Evolutionary conservation across 139 green algal species (phyloP), one percentile per base, ranked within the genome.

Genomic region (Medakamo hakoo): DNA sequence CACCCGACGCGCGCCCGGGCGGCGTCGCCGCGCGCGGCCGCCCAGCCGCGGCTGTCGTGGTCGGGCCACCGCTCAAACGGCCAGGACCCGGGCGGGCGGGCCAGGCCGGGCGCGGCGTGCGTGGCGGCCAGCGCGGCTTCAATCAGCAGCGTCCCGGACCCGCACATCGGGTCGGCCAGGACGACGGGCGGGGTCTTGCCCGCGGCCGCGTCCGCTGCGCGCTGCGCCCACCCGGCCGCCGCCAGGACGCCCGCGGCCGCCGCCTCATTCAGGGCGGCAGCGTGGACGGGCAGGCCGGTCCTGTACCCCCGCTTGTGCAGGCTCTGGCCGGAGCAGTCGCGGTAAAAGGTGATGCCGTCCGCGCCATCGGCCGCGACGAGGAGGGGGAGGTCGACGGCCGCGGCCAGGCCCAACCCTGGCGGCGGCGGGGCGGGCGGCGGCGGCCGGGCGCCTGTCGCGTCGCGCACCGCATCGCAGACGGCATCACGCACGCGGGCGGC

Each of bases 131-230:
- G 73, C 0, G 82, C 90, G 3, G 84, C 90, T 61, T 96, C 90
- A 27, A 91, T 85, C 2, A 97, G 77, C 1, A 97, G 60, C 14
- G 90, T 95, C 26, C 88, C 89, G 31, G 73, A 85, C 60, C 90
- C 90, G 64, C 88, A 95, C 90, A 95, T 95, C 27, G 88, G 88
- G 73, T 97, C 90, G 4, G 67, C 80, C 49, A 94, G 65, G 22
- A 81, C 74, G 0, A 1, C 14, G 60, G n/a, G 1, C 3, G 20
- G 30, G 4, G 25, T 57, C 62, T 62, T 30, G 63, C 68, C 4
- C 31, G 49, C 31, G 49, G 49, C 19, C 32, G 23, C 40, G 57
- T 63, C 20, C 69, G n/a, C n/a, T n/a, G n/a, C n/a, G n/a, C n/a
- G 27, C 60, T 78, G 9, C 3, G 73, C 48, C 83, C 82, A 94